Evolutionary conservation across 805 yeast species (phyloP).

Genomic region (Debaryomyces castellii): DNA sequence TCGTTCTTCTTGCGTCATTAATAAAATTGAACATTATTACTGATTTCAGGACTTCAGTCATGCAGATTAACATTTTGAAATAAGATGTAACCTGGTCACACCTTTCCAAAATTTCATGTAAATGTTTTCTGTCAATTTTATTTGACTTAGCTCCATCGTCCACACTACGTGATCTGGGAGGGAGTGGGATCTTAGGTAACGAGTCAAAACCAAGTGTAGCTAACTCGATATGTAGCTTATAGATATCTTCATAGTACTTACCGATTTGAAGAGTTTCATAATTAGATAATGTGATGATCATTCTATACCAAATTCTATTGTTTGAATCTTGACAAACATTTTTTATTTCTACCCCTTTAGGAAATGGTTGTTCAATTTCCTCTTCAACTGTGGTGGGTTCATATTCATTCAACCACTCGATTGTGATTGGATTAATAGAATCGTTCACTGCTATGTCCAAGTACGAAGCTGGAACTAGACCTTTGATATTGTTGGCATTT

Average conservation of each 20-base stretch:
- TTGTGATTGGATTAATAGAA: slow-evolving; percentile 27
- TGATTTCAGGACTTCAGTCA: slow-evolving; percentile 10
- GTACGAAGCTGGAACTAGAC: slow-evolving; percentile 40
- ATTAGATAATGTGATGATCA: slow-evolving; percentile 20
- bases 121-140: slow-evolving; percentile 12
- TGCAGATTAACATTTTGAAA: slow-evolving; percentile 17
- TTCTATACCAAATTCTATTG: slow-evolving; percentile 32
- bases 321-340: slow-evolving; percentile 23
- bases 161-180: slow-evolving; percentile 13
- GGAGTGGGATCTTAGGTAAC: slow-evolving; percentile 31
- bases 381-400: background rate
- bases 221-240: slow-evolving; percentile 25
- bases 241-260: slow-evolving; percentile 37
- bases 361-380: slow-evolving; percentile 12
- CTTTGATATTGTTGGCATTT: slow-evolving; percentile 18
- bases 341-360: slow-evolving; percentile 6
- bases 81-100: slow-evolving; percentile 25
- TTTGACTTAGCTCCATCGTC: background rate
- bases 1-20: background rate
- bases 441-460: slow-evolving; percentile 42
- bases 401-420: slow-evolving; percentile 29
- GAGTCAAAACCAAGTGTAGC: slow-evolving; percentile 2
- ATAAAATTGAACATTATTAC: slow-evolving; percentile 10
- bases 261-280: slow-evolving; percentile 21
- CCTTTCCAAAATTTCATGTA: slow-evolving; percentile 17